Evolutionary conservation across 2,329 filamentous ascomycete genomes (phyloP).

Genomic region (Talaromyces albobiverticillius): DNA sequence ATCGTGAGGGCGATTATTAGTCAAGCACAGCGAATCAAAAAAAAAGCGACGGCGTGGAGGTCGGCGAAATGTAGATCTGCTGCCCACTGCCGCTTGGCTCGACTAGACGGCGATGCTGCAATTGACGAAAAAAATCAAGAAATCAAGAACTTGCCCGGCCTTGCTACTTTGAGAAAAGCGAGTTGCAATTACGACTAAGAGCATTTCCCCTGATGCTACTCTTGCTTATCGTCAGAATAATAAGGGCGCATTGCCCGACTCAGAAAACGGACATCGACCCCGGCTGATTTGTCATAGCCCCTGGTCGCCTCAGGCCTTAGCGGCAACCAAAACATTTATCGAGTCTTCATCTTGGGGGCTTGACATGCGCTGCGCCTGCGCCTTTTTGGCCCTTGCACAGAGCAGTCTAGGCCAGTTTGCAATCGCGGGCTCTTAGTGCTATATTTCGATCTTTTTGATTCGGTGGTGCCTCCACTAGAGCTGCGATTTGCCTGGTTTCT

Average conservation of each 20-base stretch:
- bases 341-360: not conserved
- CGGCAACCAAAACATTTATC: constrained; percentile 5
- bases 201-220: constrained; percentile 1
- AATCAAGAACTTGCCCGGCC: not conserved
- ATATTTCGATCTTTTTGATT: not conserved
- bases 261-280: not conserved
- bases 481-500: not conserved
- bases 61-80: not conserved
- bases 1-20: not conserved
- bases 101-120: not conserved
- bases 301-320: constrained; percentile 3
- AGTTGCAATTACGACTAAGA: constrained; percentile 3
- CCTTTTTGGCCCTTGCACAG: constrained; percentile 5
- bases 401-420: not conserved
- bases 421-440: not conserved
- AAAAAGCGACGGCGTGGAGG: not conserved
- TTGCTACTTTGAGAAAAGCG: constrained; percentile 3
- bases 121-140: not conserved
- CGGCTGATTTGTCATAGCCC: constrained; percentile 7
- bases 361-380: constrained; percentile 4
- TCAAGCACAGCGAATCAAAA: not conserved
- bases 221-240: constrained; percentile 2
- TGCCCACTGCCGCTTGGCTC: not conserved
- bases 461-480: not conserved
- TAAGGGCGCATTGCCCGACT: not conserved